phyloP scores from a whole-genome alignment of 768 basidiomycete genomes.

The Trametes maxima region DNA sequence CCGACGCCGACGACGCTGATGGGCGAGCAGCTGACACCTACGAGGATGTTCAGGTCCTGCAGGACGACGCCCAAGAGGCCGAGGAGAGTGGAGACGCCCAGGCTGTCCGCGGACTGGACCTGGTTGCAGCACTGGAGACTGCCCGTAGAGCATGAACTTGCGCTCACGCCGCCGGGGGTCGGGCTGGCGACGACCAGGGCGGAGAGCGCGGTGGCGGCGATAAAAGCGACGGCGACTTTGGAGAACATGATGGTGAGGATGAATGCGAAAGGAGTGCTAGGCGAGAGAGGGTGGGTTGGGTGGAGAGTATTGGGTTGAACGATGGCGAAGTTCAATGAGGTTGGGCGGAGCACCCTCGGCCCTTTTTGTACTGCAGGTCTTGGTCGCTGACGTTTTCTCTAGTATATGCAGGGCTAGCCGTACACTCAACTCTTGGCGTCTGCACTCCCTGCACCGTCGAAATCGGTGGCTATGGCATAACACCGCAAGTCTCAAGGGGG shows the following conservation, averaged over 20 bases:
- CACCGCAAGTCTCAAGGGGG: too few species aligned
- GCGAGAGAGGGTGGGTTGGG: not conserved
- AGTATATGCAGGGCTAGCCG: too few species aligned
- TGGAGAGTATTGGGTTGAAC: not conserved
- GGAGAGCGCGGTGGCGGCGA: not conserved
- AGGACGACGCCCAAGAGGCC: slow-evolving; percentile 21
- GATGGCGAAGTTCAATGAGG: not conserved
- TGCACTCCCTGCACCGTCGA: too few species aligned
- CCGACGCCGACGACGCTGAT: slow-evolving; percentile 20
- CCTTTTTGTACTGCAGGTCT: not conserved
- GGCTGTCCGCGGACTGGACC: slow-evolving; percentile 7
- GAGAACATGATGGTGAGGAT: not conserved
- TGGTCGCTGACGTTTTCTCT: not conserved
- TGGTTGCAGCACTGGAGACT: slow-evolving; percentile 9
- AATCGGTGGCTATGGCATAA: too few species aligned
- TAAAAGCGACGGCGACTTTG: slow-evolving; percentile 1
- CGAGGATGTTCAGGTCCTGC: slow-evolving; percentile 17
- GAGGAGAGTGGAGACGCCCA: slow-evolving; percentile 8
- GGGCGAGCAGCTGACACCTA: slow-evolving; percentile 23
- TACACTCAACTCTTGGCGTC: too few species aligned
- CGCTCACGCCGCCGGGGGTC: not conserved
- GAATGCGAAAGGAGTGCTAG: not conserved
- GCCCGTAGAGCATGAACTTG: slow-evolving; percentile 3
- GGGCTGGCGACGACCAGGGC: too few species aligned
- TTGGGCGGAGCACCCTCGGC: not conserved